A percentile compares a stretch with the other conserved stretches of the same genome.
Conservation (phyloP, 108 stramenopile species). For the Bacterosira constricta region DNA sequence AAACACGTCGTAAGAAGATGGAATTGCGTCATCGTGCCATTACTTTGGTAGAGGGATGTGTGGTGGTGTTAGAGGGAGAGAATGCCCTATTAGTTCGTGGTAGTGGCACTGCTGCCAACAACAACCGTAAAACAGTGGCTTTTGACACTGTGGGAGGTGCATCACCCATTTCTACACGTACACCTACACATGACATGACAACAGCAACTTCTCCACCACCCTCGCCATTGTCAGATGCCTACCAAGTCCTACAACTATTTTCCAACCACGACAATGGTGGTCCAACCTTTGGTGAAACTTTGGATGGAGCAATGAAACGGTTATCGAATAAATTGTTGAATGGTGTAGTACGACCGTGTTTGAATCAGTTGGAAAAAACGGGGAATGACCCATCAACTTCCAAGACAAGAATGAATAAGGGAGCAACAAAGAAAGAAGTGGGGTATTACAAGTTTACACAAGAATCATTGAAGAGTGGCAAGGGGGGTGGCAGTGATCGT, state of each 20-base stretch:
- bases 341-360: conserved; percentile 7
- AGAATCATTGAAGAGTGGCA: conserved; percentile 3
- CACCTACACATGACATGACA: neutral
- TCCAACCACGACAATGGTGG: conserved; percentile 5
- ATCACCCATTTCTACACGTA: neutral
- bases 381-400: too few species aligned
- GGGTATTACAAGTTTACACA: conserved; percentile 25
- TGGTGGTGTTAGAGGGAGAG: neutral
- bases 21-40: conserved; percentile 40
- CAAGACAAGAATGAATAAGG: too few species aligned
- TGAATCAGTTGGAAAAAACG: conserved; percentile 7
- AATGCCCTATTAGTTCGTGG: conserved; percentile 20
- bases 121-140: neutral
- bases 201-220: neutral
- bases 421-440: neutral
- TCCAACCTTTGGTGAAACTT: conserved; percentile 40
- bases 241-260: conserved; percentile 26
- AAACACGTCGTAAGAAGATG: conserved; percentile 25
- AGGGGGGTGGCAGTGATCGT: neutral
- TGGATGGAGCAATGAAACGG: conserved; percentile 26
- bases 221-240: conserved; percentile 42
- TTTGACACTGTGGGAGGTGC: neutral
- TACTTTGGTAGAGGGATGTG: conserved; percentile 15
- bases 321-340: conserved; percentile 16
- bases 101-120: conserved; percentile 4